phyloP scores from a whole-genome alignment of 2,329 filamentous ascomycete genomes.

The Beauveria bassiana region DNA sequence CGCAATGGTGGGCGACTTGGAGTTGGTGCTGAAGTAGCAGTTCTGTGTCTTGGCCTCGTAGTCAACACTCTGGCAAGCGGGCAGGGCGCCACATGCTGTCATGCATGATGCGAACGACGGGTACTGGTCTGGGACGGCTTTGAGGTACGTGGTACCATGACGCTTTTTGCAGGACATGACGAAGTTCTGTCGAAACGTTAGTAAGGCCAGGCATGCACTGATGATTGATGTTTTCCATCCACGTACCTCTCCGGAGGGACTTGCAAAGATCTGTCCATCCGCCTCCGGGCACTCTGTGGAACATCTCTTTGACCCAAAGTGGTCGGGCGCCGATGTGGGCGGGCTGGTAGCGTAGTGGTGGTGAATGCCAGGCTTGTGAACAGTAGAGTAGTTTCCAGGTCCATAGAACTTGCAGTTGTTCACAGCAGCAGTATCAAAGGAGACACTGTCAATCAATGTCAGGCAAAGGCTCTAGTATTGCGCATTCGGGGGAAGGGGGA shows the following conservation, averaged over 20 bases:
- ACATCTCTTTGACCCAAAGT: slow-evolving; percentile 12
- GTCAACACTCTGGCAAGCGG: slow-evolving; percentile 14
- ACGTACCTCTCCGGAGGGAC: slow-evolving; percentile 11
- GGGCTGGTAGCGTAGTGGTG: slow-evolving; percentile 12
- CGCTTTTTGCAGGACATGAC: slow-evolving; percentile 14
- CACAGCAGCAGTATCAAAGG: not conserved
- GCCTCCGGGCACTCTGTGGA: slow-evolving; percentile 14
- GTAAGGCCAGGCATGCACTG: not conserved
- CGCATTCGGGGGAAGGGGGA: no score
- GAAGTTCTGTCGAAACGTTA: slow-evolving; percentile 8
- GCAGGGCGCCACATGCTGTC: slow-evolving; percentile 11
- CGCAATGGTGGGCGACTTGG: slow-evolving; percentile 12
- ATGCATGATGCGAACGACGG: slow-evolving; percentile 11
- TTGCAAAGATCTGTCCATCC: slow-evolving; percentile 10
- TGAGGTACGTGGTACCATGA: slow-evolving; percentile 14
- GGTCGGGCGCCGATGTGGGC: slow-evolving; percentile 3
- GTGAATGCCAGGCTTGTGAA: not conserved
- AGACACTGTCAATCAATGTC: not conserved
- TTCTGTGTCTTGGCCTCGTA: slow-evolving; percentile 14
- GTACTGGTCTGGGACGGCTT: not conserved
- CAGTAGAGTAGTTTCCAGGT: slow-evolving; percentile 11
- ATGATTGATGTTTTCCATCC: not conserved
- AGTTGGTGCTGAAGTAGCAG: slow-evolving; percentile 13
- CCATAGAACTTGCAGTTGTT: slow-evolving; percentile 15
- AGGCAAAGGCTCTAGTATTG: not conserved